A percentile compares a stretch with the other conserved stretches of the same genome.
These are phyloP conservation scores for Pyricularia pennisetigena DNA, from an alignment of 2,329 filamentous ascomycete genomes.

Conservation along the genomic window DNA sequence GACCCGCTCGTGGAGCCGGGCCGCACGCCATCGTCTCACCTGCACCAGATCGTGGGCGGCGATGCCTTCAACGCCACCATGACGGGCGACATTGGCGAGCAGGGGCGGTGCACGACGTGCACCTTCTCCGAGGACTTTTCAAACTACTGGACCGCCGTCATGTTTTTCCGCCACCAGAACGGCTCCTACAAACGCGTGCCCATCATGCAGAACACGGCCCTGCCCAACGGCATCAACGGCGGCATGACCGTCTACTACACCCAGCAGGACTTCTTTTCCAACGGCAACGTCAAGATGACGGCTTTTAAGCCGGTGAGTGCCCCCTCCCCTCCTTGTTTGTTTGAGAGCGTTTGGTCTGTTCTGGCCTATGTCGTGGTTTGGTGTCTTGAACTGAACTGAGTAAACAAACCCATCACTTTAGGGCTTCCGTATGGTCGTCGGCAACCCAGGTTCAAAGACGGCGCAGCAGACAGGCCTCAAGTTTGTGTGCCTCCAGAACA, in stretches of 20 bases:
- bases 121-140: conserved; percentile 21
- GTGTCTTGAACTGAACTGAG: no score
- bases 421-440: conserved; percentile 34
- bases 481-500: conserved; percentile 29
- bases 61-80: conserved; percentile 14
- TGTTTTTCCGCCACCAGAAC: conserved; percentile 15
- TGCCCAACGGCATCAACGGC: conserved; percentile 19
- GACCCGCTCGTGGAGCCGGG: conserved; percentile 17
- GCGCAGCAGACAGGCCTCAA: conserved; percentile 25
- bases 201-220: conserved; percentile 16
- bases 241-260: conserved; percentile 30
- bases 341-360: no score
- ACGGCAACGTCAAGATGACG: conserved; percentile 27
- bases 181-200: conserved; percentile 20
- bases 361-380: no score
- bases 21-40: conserved; percentile 11
- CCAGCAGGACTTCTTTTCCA: conserved; percentile 18
- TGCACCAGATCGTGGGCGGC: conserved; percentile 16
- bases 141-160: conserved; percentile 22
- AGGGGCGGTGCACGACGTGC: conserved; percentile 23
- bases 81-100: conserved; percentile 17
- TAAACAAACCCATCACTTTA: no score
- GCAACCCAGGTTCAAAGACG: conserved; percentile 19
- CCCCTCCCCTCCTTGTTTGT: no score
- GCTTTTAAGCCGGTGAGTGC: conserved; percentile 26